phyloP scores from a whole-genome alignment of 108 stramenopile genomes.

The Schizochytrium sp. region DNA sequence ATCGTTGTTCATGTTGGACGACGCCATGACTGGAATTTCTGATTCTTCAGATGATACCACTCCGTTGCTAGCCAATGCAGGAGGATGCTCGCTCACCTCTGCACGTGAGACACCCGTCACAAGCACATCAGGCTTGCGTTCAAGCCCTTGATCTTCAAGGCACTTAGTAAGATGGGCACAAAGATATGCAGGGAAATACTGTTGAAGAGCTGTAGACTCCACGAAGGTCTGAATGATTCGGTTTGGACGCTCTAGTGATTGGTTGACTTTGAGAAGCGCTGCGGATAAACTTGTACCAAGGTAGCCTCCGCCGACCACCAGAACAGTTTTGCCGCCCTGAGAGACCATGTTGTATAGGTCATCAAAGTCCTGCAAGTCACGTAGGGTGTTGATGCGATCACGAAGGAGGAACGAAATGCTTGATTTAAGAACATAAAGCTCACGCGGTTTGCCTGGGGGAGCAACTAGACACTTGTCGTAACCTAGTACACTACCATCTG shows the following conservation, averaged over 20 bases:
- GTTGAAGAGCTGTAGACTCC: conserved; percentile 39
- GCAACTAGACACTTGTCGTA: conserved; percentile 60
- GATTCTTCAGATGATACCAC: neutral
- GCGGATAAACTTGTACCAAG: conserved; percentile 41
- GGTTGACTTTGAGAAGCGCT: neutral
- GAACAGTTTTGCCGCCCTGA: conserved; percentile 16
- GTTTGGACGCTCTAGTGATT: neutral
- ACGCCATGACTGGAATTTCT: too few species aligned
- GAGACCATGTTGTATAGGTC: conserved; percentile 29
- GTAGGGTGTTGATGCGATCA: conserved; percentile 35
- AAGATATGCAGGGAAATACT: conserved; percentile 45
- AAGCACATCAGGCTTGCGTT: conserved; percentile 13
- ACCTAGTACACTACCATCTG: conserved; percentile 14
- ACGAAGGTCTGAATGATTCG: conserved; percentile 33
- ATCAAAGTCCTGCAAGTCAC: conserved; percentile 37
- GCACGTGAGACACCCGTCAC: neutral
- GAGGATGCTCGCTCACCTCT: neutral
- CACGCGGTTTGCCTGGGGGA: conserved; percentile 48
- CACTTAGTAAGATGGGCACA: neutral
- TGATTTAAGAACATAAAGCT: conserved; percentile 51
- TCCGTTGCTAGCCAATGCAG: neutral
- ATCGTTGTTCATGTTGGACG: neutral
- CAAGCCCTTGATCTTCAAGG: neutral
- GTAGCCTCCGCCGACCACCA: conserved; percentile 36
- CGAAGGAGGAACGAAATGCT: conserved; percentile 37